phyloP scores from a whole-genome alignment of 2,329 filamentous ascomycete species.

The Botrytis paeoniae region DNA sequence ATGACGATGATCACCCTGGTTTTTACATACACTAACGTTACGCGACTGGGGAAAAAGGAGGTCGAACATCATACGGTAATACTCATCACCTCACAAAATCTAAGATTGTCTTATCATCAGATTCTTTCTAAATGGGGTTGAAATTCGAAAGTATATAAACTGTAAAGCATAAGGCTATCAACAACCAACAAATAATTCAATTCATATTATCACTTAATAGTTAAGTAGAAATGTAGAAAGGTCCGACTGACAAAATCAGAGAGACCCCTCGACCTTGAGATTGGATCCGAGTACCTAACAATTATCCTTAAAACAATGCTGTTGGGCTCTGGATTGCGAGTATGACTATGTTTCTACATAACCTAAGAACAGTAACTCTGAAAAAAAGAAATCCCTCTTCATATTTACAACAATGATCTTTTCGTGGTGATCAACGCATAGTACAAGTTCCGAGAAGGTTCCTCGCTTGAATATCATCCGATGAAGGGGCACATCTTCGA shows the following conservation, averaged over 20 bases:
- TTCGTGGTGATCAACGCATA: no score
- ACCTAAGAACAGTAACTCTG: background rate
- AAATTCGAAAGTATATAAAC: background rate
- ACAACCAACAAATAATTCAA: background rate
- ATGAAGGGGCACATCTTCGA: no score
- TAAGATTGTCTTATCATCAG: background rate
- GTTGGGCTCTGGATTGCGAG: no score
- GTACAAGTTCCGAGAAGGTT: background rate
- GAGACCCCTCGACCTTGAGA: background rate
- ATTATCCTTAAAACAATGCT: background rate
- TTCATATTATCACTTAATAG: background rate
- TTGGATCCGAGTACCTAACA: background rate
- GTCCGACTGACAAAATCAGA: background rate
- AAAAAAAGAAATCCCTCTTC: background rate
- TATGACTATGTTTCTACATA: no score
- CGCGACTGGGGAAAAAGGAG: background rate
- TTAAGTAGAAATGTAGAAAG: background rate
- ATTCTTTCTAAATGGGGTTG: background rate
- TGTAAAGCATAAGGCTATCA: background rate
- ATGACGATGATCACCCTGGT: background rate
- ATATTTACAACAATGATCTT: background rate
- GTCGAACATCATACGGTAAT: background rate
- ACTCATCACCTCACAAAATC: background rate
- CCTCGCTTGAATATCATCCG: background rate
- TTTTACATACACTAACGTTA: background rate